Evolutionary conservation across 306 rosid species (phyloP).

Genomic region (Dryas drummondii): DNA sequence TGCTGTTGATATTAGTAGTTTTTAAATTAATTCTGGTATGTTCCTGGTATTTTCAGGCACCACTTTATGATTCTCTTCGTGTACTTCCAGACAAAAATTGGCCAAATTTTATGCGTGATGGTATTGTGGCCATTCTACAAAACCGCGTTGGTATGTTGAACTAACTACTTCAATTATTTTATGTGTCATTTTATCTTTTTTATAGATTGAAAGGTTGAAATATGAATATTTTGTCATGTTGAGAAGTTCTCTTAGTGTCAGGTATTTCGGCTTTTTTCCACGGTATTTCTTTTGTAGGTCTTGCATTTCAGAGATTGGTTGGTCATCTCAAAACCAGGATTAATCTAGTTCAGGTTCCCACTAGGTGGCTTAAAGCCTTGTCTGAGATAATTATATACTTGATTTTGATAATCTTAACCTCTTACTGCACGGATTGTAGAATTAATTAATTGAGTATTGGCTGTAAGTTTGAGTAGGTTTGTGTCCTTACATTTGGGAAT

Average conservation of each 20-base stretch:
- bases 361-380: too few relatives aligned
- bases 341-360: too few relatives aligned
- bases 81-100: slow-evolving; percentile 50
- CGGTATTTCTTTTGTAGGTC: background rate
- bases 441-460: too few relatives aligned
- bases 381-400: too few relatives aligned
- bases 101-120: slow-evolving; percentile 62
- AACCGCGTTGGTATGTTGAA: slow-evolving; percentile 78
- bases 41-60: slow-evolving; percentile 46
- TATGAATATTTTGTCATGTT: background rate
- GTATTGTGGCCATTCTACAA: slow-evolving; percentile 76
- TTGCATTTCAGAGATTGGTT: too few relatives aligned
- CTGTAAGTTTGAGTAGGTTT: too few relatives aligned
- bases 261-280: background rate
- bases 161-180: background rate
- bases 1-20: background rate
- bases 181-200: background rate
- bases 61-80: slow-evolving; percentile 50
- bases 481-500: background rate
- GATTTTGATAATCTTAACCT: too few relatives aligned
- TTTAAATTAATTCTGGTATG: slow-evolving; percentile 16
- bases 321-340: too few relatives aligned
- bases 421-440: too few relatives aligned
- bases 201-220: background rate
- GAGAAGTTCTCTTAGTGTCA: background rate